Percentiles rank a stretch among this genome's conserved stretches.
Evolutionary conservation across 371 early-diverging fungal species (phyloP).

Genomic region (Mortierella sp.): DNA sequence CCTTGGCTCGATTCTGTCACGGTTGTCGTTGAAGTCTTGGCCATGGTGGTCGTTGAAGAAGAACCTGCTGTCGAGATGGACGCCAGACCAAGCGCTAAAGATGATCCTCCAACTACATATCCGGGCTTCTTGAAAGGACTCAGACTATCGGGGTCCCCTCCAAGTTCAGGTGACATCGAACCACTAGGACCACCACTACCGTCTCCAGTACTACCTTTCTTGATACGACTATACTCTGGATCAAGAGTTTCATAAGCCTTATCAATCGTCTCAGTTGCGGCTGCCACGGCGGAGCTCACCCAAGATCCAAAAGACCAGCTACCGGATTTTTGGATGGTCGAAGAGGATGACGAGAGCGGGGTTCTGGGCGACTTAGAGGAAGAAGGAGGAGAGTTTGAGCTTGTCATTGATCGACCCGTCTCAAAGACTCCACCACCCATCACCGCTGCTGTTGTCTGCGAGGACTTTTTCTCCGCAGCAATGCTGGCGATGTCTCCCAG

Average conservation of each 20-base stretch:
- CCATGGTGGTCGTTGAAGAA: not conserved
- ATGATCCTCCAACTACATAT: slow-evolving; percentile 46
- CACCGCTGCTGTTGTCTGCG: too few species aligned
- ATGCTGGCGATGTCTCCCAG: slow-evolving; percentile 36
- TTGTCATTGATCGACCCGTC: too few species aligned
- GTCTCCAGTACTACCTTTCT: slow-evolving; percentile 9
- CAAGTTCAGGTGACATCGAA: not conserved
- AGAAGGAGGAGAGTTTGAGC: too few species aligned
- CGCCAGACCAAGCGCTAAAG: slow-evolving; percentile 42
- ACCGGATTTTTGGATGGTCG: slow-evolving; percentile 24
- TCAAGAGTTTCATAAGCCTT: slow-evolving; percentile 46
- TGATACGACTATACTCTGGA: slow-evolving; percentile 47
- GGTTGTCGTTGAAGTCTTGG: not conserved
- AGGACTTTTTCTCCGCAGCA: slow-evolving; percentile 27
- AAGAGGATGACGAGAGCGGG: slow-evolving; percentile 1
- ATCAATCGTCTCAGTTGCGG: slow-evolving; percentile 36
- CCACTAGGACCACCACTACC: not conserved
- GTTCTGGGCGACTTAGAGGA: not conserved
- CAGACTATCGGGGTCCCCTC: slow-evolving; percentile 9
- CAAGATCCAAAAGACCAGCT: slow-evolving; percentile 52
- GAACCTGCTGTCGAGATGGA: slow-evolving; percentile 26
- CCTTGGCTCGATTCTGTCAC: too few species aligned
- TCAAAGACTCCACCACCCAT: too few species aligned
- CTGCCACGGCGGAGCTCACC: slow-evolving; percentile 50
- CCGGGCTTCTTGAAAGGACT: slow-evolving; percentile 42